A percentile compares a stretch with the other conserved stretches of the same genome.
phyloP scores from a whole-genome alignment of 768 basidiomycete species.

The Leccinum obscurum region DNA sequence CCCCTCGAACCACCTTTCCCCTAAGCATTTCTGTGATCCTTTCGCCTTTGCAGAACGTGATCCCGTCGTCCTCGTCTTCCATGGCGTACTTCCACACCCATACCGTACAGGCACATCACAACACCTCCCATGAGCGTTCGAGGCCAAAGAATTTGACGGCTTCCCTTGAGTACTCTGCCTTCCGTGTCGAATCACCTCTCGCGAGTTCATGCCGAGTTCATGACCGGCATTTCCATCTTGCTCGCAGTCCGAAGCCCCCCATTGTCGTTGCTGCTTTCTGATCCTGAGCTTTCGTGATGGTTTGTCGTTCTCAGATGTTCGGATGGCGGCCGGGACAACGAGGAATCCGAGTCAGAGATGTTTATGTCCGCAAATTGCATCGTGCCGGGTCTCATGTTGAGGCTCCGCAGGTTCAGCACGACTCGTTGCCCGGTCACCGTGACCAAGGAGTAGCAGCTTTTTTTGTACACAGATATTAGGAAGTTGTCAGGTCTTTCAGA shows the following conservation, averaged over 20 bases:
- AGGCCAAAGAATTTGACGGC: too few relatives aligned
- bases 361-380: neutral
- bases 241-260: neutral
- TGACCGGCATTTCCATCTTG: neutral
- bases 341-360: neutral
- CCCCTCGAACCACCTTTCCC: too few relatives aligned
- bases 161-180: neutral
- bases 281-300: neutral
- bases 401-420: neutral
- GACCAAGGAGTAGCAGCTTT: neutral
- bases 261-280: neutral
- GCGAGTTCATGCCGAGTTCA: neutral
- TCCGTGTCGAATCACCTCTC: neutral
- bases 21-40: too few relatives aligned
- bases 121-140: neutral
- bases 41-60: too few relatives aligned
- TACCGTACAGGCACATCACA: neutral
- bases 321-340: neutral
- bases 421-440: neutral
- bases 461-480: neutral
- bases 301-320: neutral
- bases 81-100: neutral
- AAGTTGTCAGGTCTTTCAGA: neutral
- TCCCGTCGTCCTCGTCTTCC: neutral
- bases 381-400: neutral